These are phyloP conservation scores for Yarrowia yakushimensis DNA, from an alignment of 805 yeast genomes.

Conservation along the genomic window DNA sequence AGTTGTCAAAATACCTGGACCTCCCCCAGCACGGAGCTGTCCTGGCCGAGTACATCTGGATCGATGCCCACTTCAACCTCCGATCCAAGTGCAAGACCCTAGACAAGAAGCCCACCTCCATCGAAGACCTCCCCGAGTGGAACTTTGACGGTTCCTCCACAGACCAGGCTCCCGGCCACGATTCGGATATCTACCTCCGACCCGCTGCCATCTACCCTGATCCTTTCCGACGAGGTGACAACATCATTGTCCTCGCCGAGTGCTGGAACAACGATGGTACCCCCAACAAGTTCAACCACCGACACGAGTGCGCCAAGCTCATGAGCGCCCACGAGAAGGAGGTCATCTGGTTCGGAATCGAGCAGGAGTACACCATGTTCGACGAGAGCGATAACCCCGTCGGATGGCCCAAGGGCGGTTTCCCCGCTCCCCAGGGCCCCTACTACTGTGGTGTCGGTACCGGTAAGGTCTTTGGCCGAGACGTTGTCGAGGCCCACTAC, in stretches of 20 bases:
- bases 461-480: constrained; percentile 97
- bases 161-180: constrained; percentile 96
- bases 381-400: constrained; percentile 86
- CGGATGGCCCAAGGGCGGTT: constrained; percentile 99
- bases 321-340: constrained; percentile 86
- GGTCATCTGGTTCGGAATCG: constrained; percentile 95
- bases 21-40: constrained; percentile 82
- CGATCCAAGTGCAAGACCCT: constrained; percentile 95
- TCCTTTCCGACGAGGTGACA: constrained; percentile 97
- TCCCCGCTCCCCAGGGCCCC: constrained; percentile 99
- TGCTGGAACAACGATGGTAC: constrained; percentile 99
- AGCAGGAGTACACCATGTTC: constrained; percentile 96
- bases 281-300: constrained; percentile 97
- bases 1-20: constrained; percentile 60
- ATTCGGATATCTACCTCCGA: constrained; percentile 90
- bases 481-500: constrained; percentile 98
- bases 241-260: constrained; percentile 90
- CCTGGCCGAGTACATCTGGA: constrained; percentile 97
- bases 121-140: constrained; percentile 96
- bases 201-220: constrained; percentile 95
- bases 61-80: constrained; percentile 84
- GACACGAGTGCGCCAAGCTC: constrained; percentile 93
- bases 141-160: constrained; percentile 99
- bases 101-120: constrained; percentile 57
- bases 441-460: constrained; percentile 99